Evolutionary conservation across 2,329 filamentous ascomycete genomes (phyloP).

Genomic region (Colletotrichum sp.): DNA sequence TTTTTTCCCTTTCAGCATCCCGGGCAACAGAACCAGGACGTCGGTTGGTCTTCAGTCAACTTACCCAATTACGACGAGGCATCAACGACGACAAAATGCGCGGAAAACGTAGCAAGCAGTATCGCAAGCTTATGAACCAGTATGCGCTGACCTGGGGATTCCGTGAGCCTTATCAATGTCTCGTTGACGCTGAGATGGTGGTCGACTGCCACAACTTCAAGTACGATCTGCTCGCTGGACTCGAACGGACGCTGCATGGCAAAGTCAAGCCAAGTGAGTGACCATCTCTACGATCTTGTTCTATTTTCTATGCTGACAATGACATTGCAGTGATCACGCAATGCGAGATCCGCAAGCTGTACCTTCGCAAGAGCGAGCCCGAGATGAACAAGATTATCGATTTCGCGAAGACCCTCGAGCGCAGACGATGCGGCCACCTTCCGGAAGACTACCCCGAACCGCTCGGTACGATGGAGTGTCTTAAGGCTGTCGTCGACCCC

Average conservation of each 20-base stretch:
- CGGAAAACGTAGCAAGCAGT: conserved; percentile 57
- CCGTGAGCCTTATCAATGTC: conserved; percentile 91
- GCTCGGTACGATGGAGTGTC: conserved; percentile 71
- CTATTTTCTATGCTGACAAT: background rate
- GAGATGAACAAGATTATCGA: conserved; percentile 68
- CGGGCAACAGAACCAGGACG: background rate
- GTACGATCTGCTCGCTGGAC: conserved; percentile 81
- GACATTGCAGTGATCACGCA: conserved; percentile 71
- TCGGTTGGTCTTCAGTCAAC: background rate
- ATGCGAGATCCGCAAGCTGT: conserved; percentile 81
- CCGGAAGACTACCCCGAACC: conserved; percentile 74
- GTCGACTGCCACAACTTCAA: conserved; percentile 82
- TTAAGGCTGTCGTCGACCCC: conserved; percentile 78
- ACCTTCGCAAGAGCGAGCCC: conserved; percentile 63
- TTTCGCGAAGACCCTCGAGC: conserved; percentile 73
- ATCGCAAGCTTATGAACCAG: conserved; percentile 88
- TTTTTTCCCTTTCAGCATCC: conserved; percentile 10
- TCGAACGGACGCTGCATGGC: conserved; percentile 86
- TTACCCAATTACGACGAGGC: background rate
- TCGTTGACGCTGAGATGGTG: conserved; percentile 87
- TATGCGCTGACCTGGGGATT: conserved; percentile 89
- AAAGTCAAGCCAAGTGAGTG: conserved; percentile 79
- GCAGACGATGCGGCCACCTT: conserved; percentile 79
- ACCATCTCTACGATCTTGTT: background rate
- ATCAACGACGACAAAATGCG: conserved; percentile 40